Evolutionary conservation across 768 basidiomycete genomes (phyloP).

Genomic region (Pisolithus microcarpus): DNA sequence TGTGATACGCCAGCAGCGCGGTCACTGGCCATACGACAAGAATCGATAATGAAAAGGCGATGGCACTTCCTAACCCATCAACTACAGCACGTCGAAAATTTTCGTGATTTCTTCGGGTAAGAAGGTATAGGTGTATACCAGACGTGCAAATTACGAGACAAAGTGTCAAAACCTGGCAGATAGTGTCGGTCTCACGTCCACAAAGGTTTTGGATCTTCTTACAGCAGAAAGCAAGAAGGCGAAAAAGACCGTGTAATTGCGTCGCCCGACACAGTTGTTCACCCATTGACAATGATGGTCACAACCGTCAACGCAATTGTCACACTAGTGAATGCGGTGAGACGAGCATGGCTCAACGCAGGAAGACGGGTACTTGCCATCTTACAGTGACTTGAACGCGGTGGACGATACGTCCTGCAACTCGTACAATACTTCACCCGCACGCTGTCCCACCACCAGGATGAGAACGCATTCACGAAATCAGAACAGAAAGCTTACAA

Average conservation of each 20-base stretch:
- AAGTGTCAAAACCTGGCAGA: constrained; percentile 57
- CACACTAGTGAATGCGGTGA: constrained; percentile 51
- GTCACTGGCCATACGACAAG: constrained; percentile 76
- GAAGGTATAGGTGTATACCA: constrained; percentile 70
- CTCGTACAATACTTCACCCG: constrained; percentile 92
- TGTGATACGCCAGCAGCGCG: constrained; percentile 76
- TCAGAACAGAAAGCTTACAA: constrained; percentile 42
- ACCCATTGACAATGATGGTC: constrained; percentile 91
- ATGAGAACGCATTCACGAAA: no score
- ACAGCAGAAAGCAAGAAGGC: constrained; percentile 72
- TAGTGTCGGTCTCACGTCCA: constrained; percentile 5
- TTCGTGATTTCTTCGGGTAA: constrained; percentile 46
- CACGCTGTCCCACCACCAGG: constrained; percentile 43
- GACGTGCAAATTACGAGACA: constrained; percentile 76
- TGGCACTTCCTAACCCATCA: constrained; percentile 67
- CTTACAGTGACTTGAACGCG: constrained; percentile 92
- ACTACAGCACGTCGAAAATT: constrained; percentile 41
- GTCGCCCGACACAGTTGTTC: constrained; percentile 91
- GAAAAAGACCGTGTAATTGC: constrained; percentile 94
- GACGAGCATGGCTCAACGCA: not conserved
- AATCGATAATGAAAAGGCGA: constrained; percentile 68
- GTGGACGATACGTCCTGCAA: constrained; percentile 88
- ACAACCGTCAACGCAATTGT: constrained; percentile 95
- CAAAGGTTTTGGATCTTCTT: constrained; percentile 26
- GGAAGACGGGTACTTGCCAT: constrained; percentile 47